Evolutionary conservation across 495 filamentous ascomycete genomes (phyloP).

Genomic region (Penicillium taxi): DNA sequence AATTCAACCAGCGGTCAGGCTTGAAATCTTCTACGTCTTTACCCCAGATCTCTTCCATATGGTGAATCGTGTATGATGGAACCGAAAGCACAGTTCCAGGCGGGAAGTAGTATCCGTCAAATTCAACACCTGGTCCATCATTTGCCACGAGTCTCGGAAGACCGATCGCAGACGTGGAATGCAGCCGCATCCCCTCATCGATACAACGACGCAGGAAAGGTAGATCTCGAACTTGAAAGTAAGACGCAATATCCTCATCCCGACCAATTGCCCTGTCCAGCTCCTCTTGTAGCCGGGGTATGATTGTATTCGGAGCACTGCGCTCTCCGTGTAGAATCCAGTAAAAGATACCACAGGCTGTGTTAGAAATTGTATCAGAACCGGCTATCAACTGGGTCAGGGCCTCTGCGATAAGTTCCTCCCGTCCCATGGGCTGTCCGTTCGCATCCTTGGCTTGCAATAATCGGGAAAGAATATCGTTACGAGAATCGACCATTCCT

Average conservation of each 20-base stretch:
- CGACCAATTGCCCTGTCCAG: slow-evolving; percentile 54
- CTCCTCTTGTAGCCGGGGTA: slow-evolving; percentile 56
- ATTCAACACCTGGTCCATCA: slow-evolving; percentile 29
- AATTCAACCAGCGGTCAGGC: slow-evolving; percentile 59
- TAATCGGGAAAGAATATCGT: slow-evolving; percentile 65
- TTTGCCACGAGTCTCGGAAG: slow-evolving; percentile 67
- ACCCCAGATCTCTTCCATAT: slow-evolving; percentile 67
- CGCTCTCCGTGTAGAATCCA: slow-evolving; percentile 46
- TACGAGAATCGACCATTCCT: slow-evolving; percentile 33
- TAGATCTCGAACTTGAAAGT: slow-evolving; percentile 54
- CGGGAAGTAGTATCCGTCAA: slow-evolving; percentile 52
- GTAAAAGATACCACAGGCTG: slow-evolving; percentile 67
- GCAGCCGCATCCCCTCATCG: slow-evolving; percentile 71
- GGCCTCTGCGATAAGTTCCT: slow-evolving; percentile 71
- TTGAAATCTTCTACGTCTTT: slow-evolving; percentile 60
- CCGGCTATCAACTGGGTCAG: slow-evolving; percentile 77
- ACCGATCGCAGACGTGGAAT: slow-evolving; percentile 71
- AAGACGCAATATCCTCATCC: slow-evolving; percentile 47
- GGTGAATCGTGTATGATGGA: slow-evolving; percentile 72
- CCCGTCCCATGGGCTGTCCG: slow-evolving; percentile 55
- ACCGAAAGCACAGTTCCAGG: slow-evolving; percentile 62
- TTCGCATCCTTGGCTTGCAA: slow-evolving; percentile 72
- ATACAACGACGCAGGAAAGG: slow-evolving; percentile 65
- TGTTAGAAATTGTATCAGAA: slow-evolving; percentile 72
- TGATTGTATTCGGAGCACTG: slow-evolving; percentile 47